phyloP scores from a whole-genome alignment of 179 eudicot species.

The Pouteria campechiana region DNA sequence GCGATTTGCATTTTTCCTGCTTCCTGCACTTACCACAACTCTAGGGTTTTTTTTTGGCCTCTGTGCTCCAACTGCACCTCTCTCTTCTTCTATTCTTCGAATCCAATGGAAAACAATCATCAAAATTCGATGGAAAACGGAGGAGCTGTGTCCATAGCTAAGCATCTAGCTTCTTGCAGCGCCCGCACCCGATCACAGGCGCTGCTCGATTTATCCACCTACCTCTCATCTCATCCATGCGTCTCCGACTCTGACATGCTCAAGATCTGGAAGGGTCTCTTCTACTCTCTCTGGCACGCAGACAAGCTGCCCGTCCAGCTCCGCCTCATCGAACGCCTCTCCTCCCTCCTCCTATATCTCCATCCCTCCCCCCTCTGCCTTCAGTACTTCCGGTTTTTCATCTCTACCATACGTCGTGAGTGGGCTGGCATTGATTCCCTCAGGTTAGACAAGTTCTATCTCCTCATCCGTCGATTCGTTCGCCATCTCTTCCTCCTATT shows the following conservation, averaged over 20 bases:
- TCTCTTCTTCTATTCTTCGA: too few relatives aligned
- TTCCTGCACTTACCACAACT: too few relatives aligned
- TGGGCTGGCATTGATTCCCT: slow-evolving; percentile 74
- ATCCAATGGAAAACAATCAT: too few relatives aligned
- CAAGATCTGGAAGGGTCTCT: slow-evolving; percentile 87
- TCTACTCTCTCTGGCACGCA: slow-evolving; percentile 82
- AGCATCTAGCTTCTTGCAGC: slow-evolving; percentile 55
- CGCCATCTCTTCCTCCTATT: slow-evolving; percentile 35
- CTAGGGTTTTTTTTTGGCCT: too few relatives aligned
- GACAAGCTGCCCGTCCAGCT: slow-evolving; percentile 60
- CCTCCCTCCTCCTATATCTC: slow-evolving; percentile 31
- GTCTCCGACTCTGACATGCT: slow-evolving; percentile 59
- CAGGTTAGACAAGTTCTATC: slow-evolving; percentile 82
- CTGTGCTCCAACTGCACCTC: too few relatives aligned
- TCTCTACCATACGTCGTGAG: slow-evolving; percentile 56
- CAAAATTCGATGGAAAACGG: too few relatives aligned
- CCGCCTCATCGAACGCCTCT: slow-evolving; percentile 41
- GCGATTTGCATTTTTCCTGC: too few relatives aligned
- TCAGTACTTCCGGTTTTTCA: slow-evolving; percentile 40
- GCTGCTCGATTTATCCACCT: slow-evolving; percentile 28
- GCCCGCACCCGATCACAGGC: slow-evolving; percentile 40
- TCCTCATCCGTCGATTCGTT: slow-evolving; percentile 55
- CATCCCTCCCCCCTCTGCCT: slow-evolving; percentile 24
- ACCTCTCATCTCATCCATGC: slow-evolving; percentile 31
- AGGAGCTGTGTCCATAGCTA: slow-evolving; percentile 23